phyloP scores from a whole-genome alignment of 139 green algal genomes.

The Chlorella sorokiniana region DNA sequence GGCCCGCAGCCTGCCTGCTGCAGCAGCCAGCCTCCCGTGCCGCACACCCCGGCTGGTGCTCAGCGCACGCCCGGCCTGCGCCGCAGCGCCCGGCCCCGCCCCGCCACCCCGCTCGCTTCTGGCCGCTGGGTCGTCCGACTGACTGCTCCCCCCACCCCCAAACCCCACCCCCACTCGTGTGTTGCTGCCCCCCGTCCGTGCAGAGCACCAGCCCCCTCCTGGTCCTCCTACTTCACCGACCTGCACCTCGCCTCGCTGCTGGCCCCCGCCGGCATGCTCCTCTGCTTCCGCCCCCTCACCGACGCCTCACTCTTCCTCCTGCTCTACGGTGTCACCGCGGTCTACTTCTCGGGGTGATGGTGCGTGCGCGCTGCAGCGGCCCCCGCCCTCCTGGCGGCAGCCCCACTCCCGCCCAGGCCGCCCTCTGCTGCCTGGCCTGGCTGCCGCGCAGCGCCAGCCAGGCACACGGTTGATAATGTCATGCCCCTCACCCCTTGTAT shows the following conservation, averaged over 20 bases:
- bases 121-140: no score
- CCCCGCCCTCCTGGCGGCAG: no score
- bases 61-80: no score
- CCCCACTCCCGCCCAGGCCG: no score
- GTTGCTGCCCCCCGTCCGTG: not conserved
- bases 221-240: constrained; percentile 92
- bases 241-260: constrained; percentile 61
- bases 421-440: no score
- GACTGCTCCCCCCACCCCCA: not conserved
- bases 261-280: constrained; percentile 76
- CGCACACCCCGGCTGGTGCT: no score
- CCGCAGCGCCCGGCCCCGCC: no score
- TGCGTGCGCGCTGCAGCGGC: constrained; percentile 18
- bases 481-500: not conserved
- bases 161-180: not conserved
- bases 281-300: constrained; percentile 82
- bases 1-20: not conserved
- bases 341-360: constrained; percentile 97
- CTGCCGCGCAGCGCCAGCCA: no score
- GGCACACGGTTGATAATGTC: no score
- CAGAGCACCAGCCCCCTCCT: constrained; percentile 92
- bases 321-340: constrained; percentile 91
- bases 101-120: no score
- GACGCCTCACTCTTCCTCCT: constrained; percentile 89
- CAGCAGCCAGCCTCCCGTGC: no score